Evolutionary conservation across 805 yeast species (phyloP).

Genomic region (Candida lessepsii): DNA sequence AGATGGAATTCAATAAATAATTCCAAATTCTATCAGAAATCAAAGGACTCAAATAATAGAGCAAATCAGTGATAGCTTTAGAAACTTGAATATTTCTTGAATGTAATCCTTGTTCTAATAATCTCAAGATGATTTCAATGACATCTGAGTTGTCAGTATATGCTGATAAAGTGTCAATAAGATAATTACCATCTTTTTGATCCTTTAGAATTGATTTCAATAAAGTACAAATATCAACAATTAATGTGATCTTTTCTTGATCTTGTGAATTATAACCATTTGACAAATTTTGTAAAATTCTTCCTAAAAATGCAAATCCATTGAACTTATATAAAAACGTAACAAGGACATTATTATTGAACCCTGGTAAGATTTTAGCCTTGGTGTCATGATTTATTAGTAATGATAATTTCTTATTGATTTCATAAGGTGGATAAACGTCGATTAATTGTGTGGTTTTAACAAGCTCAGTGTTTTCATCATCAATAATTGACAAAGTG

Average conservation of each 20-base stretch:
- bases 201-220: slow-evolving; percentile 47
- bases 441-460: slow-evolving; percentile 47
- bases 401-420: slow-evolving; percentile 45
- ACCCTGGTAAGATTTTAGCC: slow-evolving; percentile 66
- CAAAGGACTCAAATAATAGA: slow-evolving; percentile 46
- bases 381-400: slow-evolving; percentile 51
- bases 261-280: slow-evolving; percentile 37
- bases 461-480: slow-evolving; percentile 52
- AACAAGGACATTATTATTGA: slow-evolving; percentile 41
- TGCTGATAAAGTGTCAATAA: slow-evolving; percentile 42
- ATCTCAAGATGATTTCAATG: slow-evolving; percentile 56
- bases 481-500: slow-evolving; percentile 46
- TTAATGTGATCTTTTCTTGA: slow-evolving; percentile 36
- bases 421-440: slow-evolving; percentile 58
- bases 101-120: slow-evolving; percentile 69
- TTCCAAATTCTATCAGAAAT: slow-evolving; percentile 77
- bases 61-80: slow-evolving; percentile 46
- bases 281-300: slow-evolving; percentile 65
- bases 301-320: slow-evolving; percentile 87
- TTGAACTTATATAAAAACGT: slow-evolving; percentile 71
- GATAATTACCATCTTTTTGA: slow-evolving; percentile 21
- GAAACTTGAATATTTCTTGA: slow-evolving; percentile 49
- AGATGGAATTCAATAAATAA: slow-evolving; percentile 62
- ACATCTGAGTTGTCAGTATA: slow-evolving; percentile 59
- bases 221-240: slow-evolving; percentile 51